Base-by-base conservation (phyloP, 306 rosid genomes). In the Canavalia ensiformis region DNA sequence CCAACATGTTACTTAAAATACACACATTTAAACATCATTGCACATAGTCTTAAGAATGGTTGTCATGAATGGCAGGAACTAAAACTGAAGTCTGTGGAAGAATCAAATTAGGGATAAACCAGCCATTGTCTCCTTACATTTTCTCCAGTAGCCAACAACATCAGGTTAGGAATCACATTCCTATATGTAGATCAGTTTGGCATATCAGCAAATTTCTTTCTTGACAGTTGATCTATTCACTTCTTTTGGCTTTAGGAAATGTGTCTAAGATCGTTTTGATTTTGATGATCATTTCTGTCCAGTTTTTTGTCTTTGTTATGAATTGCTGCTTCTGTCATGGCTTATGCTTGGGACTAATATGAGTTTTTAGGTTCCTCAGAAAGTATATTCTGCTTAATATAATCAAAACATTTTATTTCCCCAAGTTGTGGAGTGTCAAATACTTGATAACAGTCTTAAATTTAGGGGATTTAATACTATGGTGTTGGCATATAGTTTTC, bases 121-220 rank as follows among this genome's bases (percentile, higher is more conserved):
- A 56, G 57, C 76, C 75, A 67, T 54, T 54, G 82, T 78, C 73
- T 68, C 68, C 76, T 56, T 68, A 12, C 76, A 44, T 77, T 65
- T 64, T 66, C 55, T 55, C 55, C 49, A 51, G 64, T 68, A 68
- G 55, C 73, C 73, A 68, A 68, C 73, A 68, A 8, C 25, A 68
- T 44, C 73, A 68, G 73, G 73, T 68, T 68, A 68, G 73, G 73
- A 68, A 68, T 68, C 55, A 68, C 28, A 68, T 68, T 68, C 73
- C 73, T 45, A 45, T 45, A 68, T 28, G 55, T 68, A 45, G 73
- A 68, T 68, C 18, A 68, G 55, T 34, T 42, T 68, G 55, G 37
- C 73, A 44, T 44, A 44, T 67, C 28, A 67, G 72, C 35, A 42
- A 67, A 25, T 67, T 25, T 67, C 54, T 67, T 66, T n/a, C 33